Conservation (phyloP, 441 rosid genomes). For the Mallotus japonicus region DNA sequence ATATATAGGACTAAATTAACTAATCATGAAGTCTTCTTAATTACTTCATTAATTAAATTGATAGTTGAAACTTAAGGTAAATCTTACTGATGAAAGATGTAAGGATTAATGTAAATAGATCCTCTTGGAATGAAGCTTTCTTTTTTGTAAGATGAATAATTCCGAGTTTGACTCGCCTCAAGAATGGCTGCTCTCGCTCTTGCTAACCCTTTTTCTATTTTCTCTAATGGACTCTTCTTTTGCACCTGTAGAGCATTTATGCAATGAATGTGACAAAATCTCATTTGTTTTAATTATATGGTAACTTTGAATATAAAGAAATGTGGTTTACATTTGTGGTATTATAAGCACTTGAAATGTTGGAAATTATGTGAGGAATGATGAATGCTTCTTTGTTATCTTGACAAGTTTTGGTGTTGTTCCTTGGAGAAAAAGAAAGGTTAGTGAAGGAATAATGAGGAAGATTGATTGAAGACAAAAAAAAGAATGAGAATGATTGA, state of each 20-base stretch:
- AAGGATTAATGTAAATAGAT: slow-evolving; percentile 60
- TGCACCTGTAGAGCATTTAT: slow-evolving; percentile 5
- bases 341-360: background rate
- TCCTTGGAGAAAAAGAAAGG: slow-evolving; percentile 23
- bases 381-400: background rate
- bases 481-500: slow-evolving; percentile 42
- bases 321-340: slow-evolving; percentile 1
- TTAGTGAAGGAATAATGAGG: slow-evolving; percentile 26
- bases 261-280: slow-evolving; percentile 7
- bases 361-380: slow-evolving; percentile 20
- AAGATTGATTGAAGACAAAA: slow-evolving; percentile 38
- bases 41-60: background rate
- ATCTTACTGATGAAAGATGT: slow-evolving; percentile 77
- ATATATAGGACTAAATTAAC: background rate
- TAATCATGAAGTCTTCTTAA: too few relatives aligned
- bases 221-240: slow-evolving; percentile 34
- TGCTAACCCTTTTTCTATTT: slow-evolving; percentile 55
- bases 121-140: slow-evolving; percentile 47
- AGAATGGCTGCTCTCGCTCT: slow-evolving; percentile 53
- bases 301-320: background rate
- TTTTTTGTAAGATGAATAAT: slow-evolving; percentile 24
- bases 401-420: slow-evolving; percentile 4
- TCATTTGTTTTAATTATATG: too few relatives aligned
- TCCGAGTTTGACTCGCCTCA: slow-evolving; percentile 34
- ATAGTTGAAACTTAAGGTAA: slow-evolving; percentile 11